These are phyloP conservation scores for Leishmania arabica DNA, from an alignment of 208 protist genomes.

Conservation along the genomic window DNA sequence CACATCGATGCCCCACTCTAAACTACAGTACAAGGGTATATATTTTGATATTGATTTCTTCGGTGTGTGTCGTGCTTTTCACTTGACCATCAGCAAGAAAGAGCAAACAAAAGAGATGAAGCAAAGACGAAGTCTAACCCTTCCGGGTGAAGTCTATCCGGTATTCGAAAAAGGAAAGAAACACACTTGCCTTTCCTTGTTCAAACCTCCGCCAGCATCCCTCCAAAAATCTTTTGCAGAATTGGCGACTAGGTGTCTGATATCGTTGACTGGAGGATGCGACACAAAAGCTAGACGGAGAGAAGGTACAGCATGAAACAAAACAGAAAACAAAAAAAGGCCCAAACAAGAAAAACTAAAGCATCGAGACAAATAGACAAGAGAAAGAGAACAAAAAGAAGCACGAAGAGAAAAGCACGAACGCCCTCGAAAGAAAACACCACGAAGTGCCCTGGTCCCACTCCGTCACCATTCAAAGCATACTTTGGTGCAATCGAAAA, in stretches of 20 bases:
- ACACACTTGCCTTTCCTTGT: constrained; percentile 1
- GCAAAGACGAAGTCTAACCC: constrained; percentile 31
- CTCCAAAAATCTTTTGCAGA: constrained; percentile 20
- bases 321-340: neutral
- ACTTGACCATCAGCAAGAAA: neutral
- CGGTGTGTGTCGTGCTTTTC: constrained; percentile 14
- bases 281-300: neutral
- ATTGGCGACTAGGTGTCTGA: neutral
- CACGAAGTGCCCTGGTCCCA: neutral
- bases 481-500: neutral
- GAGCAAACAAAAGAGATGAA: neutral
- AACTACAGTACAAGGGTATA: neutral
- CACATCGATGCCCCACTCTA: neutral
- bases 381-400: neutral
- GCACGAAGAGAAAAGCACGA: neutral
- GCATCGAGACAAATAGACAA: neutral
- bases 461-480: constrained; percentile 4
- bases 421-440: neutral
- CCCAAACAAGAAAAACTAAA: neutral
- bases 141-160: constrained; percentile 36
- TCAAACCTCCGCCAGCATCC: neutral
- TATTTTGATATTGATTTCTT: constrained; percentile 8
- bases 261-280: neutral
- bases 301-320: neutral
- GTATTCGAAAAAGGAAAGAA: neutral